phyloP scores from a whole-genome alignment of 169 alveolate genomes.

The Plasmodium vivax region DNA sequence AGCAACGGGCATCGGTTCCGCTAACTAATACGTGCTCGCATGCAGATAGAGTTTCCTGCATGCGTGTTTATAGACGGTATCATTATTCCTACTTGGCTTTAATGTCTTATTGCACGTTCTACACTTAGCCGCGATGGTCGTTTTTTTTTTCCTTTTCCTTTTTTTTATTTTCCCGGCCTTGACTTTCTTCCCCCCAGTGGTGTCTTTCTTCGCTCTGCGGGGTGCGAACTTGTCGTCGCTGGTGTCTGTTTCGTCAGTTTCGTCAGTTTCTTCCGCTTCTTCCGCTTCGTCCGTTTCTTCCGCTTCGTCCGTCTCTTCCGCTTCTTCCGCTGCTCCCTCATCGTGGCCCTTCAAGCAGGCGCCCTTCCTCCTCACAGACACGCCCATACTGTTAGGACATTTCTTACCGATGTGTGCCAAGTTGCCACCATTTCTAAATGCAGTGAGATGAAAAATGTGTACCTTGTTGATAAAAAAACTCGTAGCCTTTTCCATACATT shows the following conservation, averaged over 20 bases:
- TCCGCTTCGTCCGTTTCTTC: background rate
- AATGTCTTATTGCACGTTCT: constrained; percentile 42
- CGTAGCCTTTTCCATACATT: background rate
- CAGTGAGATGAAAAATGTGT: constrained; percentile 7
- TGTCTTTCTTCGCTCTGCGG: background rate
- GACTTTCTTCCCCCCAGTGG: background rate
- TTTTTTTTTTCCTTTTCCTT: constrained; percentile 36
- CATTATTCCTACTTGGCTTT: constrained; percentile 45
- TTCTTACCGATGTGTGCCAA: background rate
- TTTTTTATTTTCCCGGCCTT: constrained; percentile 2
- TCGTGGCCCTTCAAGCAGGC: background rate
- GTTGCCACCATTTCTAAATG: background rate
- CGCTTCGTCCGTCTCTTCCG: background rate
- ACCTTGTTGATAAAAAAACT: constrained; percentile 5
- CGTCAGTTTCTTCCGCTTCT: background rate
- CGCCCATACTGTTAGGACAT: constrained; percentile 6
- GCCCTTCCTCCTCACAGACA: background rate
- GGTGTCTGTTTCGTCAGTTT: background rate
- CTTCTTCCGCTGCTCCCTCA: background rate
- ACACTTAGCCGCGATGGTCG: constrained; percentile 18
- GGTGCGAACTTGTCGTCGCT: background rate
- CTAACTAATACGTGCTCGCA: background rate
- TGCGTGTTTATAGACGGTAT: background rate
- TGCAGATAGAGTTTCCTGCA: background rate
- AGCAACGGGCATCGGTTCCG: background rate